Evolutionary conservation across 192 early-diverging fungal species (phyloP).

Genomic region (Backusella liffmaniae): DNA sequence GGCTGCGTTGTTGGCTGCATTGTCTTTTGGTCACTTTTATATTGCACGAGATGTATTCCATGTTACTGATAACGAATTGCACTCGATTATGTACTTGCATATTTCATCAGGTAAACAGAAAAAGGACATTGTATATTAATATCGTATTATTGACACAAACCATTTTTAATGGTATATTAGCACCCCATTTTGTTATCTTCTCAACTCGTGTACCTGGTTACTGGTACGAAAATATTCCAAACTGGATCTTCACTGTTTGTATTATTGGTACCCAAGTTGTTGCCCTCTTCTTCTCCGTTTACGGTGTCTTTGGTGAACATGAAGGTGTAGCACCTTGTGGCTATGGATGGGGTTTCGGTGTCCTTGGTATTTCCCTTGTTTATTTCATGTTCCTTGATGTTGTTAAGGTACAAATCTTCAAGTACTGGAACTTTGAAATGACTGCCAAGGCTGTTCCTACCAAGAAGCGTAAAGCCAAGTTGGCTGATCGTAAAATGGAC

Average conservation of each 20-base stretch:
- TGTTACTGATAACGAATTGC: slow-evolving; percentile 57
- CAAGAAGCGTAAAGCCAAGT: slow-evolving; percentile 55
- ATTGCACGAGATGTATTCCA: slow-evolving; percentile 66
- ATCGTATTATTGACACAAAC: not conserved
- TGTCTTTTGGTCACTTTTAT: slow-evolving; percentile 87
- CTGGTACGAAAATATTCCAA: slow-evolving; percentile 88
- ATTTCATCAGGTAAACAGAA: slow-evolving; percentile 62
- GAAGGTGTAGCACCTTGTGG: slow-evolving; percentile 62
- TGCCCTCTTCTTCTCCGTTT: slow-evolving; percentile 80
- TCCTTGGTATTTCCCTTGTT: slow-evolving; percentile 74
- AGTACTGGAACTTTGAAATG: slow-evolving; percentile 86
- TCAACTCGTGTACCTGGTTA: slow-evolving; percentile 84
- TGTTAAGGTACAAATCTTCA: slow-evolving; percentile 87
- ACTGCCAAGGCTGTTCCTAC: slow-evolving; percentile 85
- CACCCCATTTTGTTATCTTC: slow-evolving; percentile 90
- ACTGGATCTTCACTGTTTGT: slow-evolving; percentile 73
- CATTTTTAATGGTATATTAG: not conserved
- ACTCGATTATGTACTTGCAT: slow-evolving; percentile 93
- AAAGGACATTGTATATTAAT: not conserved
- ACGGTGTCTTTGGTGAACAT: slow-evolving; percentile 61
- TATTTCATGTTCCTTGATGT: slow-evolving; percentile 85
- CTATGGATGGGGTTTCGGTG: slow-evolving; percentile 66
- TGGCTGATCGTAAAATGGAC: slow-evolving; percentile 45
- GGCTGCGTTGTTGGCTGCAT: slow-evolving; percentile 66
- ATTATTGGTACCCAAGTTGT: slow-evolving; percentile 90